Base-by-base conservation (phyloP, 495 filamentous ascomycete species). In the Evernia prunastri region DNA sequence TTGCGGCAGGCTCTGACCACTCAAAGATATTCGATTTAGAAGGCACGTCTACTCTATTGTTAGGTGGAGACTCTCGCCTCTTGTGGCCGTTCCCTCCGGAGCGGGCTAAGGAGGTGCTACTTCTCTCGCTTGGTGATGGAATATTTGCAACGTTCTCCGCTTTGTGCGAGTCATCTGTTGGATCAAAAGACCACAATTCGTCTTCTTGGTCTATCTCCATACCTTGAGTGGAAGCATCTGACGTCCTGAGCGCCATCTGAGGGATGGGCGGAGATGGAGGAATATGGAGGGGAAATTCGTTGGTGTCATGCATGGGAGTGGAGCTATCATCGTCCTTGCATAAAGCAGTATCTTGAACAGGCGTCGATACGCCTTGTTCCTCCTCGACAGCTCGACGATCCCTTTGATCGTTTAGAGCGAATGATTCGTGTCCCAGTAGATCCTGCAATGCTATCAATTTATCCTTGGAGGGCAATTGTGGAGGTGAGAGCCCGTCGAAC, bases 401-500 rank as follows among this genome's bases (percentile, higher is more conserved):
- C 39, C 81, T 77, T 10, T 47, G 49, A 58, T 61, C 43, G 20
- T 39, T 47, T 13, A 70, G 66, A 23, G 61, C 69, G 60, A 82
- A 81, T 33, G 76, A 78, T 23, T 77, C 77, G 51, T 77, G 73
- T 33, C 74, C 71, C 4, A 81, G 66, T 9, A 82, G 70, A 65
- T 81, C 75, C 57, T 85, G 80, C 31, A 89, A 79, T 13, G 82
- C 83, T 43, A 81, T 70, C 45, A 86, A 72, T 72, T 84, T 87
- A 45, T 81, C 78, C 66, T 82, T 85, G 40, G 51, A 23, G 13
- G 68, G 77, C 66, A 82, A 74, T 51, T 79, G 74, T 8, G 79
- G 70, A 9, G 87, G 82, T 36, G 83, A 85, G 20, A 86, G 86
- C 60, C 90, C 86, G 73, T 96, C 86, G 76, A 97, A 97, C 76